Conservation (phyloP, 1,139 yeast genomes). For the Debaryomyces psychrophilus region DNA sequence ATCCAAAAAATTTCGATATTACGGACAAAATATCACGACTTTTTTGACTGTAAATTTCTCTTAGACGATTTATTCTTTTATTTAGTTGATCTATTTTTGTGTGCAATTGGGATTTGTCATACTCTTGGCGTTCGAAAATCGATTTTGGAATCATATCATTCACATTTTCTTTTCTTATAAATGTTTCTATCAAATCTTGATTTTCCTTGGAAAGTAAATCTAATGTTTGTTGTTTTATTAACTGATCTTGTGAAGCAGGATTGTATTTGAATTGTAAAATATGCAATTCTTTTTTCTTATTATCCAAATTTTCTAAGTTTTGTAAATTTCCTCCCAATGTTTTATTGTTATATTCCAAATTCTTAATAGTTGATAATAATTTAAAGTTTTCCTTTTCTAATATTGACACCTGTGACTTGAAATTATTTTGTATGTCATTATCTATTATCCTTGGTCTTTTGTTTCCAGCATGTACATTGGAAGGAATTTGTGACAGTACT, state of each 20-base stretch:
- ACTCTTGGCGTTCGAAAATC: slow-evolving; percentile 63
- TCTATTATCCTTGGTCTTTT: slow-evolving; percentile 30
- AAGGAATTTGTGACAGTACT: slow-evolving; percentile 9
- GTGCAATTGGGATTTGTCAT: slow-evolving; percentile 56
- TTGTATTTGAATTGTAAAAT: slow-evolving; percentile 68
- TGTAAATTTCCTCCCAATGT: slow-evolving; percentile 38
- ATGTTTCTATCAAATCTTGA: slow-evolving; percentile 45
- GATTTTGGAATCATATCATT: slow-evolving; percentile 54
- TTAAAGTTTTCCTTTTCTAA: slow-evolving; percentile 48
- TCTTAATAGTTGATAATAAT: slow-evolving; percentile 41
- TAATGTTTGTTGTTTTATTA: slow-evolving; percentile 57
- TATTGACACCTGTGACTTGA: slow-evolving; percentile 29
- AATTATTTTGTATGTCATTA: slow-evolving; percentile 24
- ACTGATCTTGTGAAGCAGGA: slow-evolving; percentile 69
- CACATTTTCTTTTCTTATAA: slow-evolving; percentile 18
- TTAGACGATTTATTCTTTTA: slow-evolving; percentile 63
- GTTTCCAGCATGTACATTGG: slow-evolving; percentile 22
- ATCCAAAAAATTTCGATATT: slow-evolving; percentile 73
- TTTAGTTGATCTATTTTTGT: slow-evolving; percentile 52
- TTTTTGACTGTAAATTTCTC: slow-evolving; percentile 66
- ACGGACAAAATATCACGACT: slow-evolving; percentile 75
- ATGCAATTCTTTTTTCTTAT: slow-evolving; percentile 44
- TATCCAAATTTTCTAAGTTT: slow-evolving; percentile 26
- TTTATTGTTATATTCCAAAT: slow-evolving; percentile 36
- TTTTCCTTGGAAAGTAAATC: slow-evolving; percentile 63